Base-by-base conservation (phyloP, 2,329 filamentous ascomycete species). In the Aspergillus sp. region DNA sequence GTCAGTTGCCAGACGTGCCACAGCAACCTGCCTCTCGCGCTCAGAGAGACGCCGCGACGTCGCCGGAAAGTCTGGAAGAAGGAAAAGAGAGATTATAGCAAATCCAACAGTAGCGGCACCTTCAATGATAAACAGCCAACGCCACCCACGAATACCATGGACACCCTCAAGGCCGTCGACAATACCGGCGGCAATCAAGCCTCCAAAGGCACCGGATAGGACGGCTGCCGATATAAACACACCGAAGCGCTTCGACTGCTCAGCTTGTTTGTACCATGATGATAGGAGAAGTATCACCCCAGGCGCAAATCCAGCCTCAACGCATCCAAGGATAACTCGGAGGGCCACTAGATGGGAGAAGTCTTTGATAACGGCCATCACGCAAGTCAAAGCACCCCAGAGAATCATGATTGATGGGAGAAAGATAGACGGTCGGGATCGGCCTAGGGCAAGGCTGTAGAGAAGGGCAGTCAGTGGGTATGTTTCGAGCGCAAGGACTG, bases 161-260 rank as follows among this genome's bases (percentile, higher is more conserved):
- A 68, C 70, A 0, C 76, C 78, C 12, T 83, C 80, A 59, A 84
- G 73, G 9, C 77, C 74, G 10, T 78, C 75, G 3, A 80, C 77
- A 18, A 84, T 80, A 4, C 77, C 81, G 2, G 80, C 81, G 31
- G 80, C 81, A 6, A 84, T 69, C 1, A 84, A 67, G 3, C 81
- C 81, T 1, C 81, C 81, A 60, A 85, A 85, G 2, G 82, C 83
- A n/a, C 82, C 82, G 0, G 77, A 83, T 2, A 84, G 74, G 2
- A 86, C 81, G 0, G 83, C 83, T 1, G 82, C 83, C n/a, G 84
- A 82, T 61, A 85, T 83, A 64, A 85, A 87, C 1, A 87, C 70
- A 7, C 79, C 82, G 49, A 85, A 84, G 2, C 85, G 80, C 54
- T 84, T 84, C 0, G 82, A 81, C 47, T 86, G 79, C 64, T 87